Base-by-base conservation (phyloP, 2,329 filamentous ascomycete genomes). In the Aplosporella prunicola region DNA sequence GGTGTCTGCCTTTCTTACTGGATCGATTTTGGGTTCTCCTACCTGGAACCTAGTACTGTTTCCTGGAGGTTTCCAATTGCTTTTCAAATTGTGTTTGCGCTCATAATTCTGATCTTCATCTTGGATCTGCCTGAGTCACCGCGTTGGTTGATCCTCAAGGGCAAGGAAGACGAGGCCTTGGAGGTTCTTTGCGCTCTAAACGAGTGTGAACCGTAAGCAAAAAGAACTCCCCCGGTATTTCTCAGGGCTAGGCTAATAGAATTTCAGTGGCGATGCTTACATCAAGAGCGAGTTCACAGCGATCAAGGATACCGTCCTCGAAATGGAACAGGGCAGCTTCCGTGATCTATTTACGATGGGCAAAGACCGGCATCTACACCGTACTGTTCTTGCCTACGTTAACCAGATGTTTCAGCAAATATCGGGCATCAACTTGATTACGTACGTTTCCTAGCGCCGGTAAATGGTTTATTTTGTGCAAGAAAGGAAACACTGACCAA, bases 281-380 rank as follows among this genome's bases (percentile, higher is more conserved):
- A 54, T 61, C n/a, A 48, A 55, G 20, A 47, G 45, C 27, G 57
- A 61, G 16, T 55, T 58, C 40, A 43, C 48, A 26, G 57, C 55
- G 14, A 53, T 60, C 16, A 60, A 57, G 40, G 57, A 61, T 34
- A 57, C 57, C 4, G 56, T 55, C 4, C 49, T 58, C 23, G 56
- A 60, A 38, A 59, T 58, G 54, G 51, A 53, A 0, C 48, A 71
- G 56, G 58, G 68, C 17, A 62, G 59, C 17, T 76, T 76, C 56
- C 52, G 54, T 5, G 74, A 77, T 44, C 65, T 77, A 41, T 77
- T 77, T 55, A 75, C 68, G 43, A 72, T 72, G 64, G 65, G 60
- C 42, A 67, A 72, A 43, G 63, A 74, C 49, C 65, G 70, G 27
- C 67, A 74, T 53, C 62, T 75, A 43, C 71, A 75, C 55, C 69